These are phyloP conservation scores for Schizochytrium sp. DNA, from an alignment of 108 stramenopile genomes.

Conservation along the genomic window DNA sequence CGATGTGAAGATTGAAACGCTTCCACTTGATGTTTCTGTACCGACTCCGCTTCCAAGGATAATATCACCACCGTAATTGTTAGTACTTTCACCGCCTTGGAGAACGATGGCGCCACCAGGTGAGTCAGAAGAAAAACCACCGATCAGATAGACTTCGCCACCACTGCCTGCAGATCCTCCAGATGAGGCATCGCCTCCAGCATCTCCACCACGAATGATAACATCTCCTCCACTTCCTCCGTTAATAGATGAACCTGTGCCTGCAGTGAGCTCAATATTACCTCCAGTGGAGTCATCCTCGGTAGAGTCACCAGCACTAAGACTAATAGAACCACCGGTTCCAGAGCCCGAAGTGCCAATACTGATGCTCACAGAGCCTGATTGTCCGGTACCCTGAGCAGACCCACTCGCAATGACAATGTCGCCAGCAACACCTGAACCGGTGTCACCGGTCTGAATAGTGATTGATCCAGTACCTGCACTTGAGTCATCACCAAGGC, in stretches of 20 bases:
- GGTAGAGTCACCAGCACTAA: slow-evolving; percentile 61
- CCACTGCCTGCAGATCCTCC: not conserved
- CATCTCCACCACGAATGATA: slow-evolving; percentile 62
- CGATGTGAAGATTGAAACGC: slow-evolving; percentile 52
- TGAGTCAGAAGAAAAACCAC: slow-evolving; percentile 28
- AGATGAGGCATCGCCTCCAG: slow-evolving; percentile 29
- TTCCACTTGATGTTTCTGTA: slow-evolving; percentile 67
- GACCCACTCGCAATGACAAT: slow-evolving; percentile 20
- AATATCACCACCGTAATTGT: slow-evolving; percentile 74
- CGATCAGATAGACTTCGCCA: slow-evolving; percentile 8
- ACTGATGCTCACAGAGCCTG: slow-evolving; percentile 62
- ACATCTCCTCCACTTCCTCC: slow-evolving; percentile 81
- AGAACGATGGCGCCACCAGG: slow-evolving; percentile 51
- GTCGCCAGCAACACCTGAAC: not conserved
- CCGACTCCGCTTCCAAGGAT: slow-evolving; percentile 62
- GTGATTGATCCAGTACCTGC: slow-evolving; percentile 3
- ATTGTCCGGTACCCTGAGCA: slow-evolving; percentile 46
- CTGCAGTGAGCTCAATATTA: not conserved
- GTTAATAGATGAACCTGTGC: slow-evolving; percentile 67
- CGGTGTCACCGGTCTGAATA: slow-evolving; percentile 28
- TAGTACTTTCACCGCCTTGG: slow-evolving; percentile 11
- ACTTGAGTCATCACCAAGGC: not conserved
- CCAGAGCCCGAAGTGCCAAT: slow-evolving; percentile 69
- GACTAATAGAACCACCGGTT: slow-evolving; percentile 64
- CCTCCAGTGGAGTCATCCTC: slow-evolving; percentile 13